Evolutionary conservation across 179 eudicot genomes (phyloP), one percentile per base, ranked within the genome.

Genomic region (Silene vulgaris): DNA sequence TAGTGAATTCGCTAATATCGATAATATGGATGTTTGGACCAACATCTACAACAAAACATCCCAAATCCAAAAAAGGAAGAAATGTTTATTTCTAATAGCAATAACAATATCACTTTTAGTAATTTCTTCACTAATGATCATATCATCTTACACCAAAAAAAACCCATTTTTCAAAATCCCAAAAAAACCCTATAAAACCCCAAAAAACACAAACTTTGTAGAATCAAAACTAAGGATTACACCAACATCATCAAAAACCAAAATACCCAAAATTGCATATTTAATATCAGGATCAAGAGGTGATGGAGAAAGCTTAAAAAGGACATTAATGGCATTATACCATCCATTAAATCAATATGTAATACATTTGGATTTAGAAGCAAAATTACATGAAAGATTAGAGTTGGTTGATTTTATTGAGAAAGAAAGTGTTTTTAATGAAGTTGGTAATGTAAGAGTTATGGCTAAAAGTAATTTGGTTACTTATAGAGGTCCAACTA

Each of bases 271-370:
- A 66, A 73, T 91, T 60, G 97, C 97, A 5, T 91, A 91, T 61
- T 75, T 91, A 79, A 85, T 91, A 2, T 91, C 96, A 12, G 97
- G 97, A 2, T 91, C 97, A 23, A 82, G 82, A 48, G 96, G 97
- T 1, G 97, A 91, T 80, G 82, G 86, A 5, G 87, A 84, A 79
- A 88, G 80, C 45, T 78, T 91, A 71, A 84, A 81, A 75, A 86
- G 97, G 81, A 86, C 96, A 2, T 64, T 91, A 7, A 84, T 80
- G 45, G 93, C 91, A 5, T 78, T 91, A 16, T 91, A 91, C 59
- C 96, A 91, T 77, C 96, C 96, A 0, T 67, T 80, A 30, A 91
- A 91, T 57, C 86, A 88, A 59, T 91, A 91, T 71, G 90, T 83
- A 9, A 75, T 89, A 65, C 96, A 91, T 52, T 74, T 91, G 72